Base-by-base conservation (phyloP, 805 yeast species). In the Starmerella powellii region DNA sequence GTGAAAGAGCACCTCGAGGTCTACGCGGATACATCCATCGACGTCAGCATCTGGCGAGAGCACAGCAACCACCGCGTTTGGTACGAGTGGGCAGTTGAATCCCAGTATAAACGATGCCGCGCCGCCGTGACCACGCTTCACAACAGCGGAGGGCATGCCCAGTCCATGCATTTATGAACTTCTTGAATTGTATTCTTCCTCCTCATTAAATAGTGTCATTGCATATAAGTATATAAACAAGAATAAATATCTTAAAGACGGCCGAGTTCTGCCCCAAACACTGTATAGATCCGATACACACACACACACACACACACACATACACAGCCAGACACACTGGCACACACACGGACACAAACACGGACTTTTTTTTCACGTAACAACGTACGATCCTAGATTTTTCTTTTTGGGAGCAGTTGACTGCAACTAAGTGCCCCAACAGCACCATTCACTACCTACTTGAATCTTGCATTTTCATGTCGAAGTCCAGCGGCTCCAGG, bases 61-160 rank as follows among this genome's bases (percentile, higher is more conserved):
- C 54, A 63, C 2, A 58, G 57, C n/a, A 56, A 56, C 8, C 55
- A 58, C 1, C 60, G 59, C 34, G 72, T 74, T 1, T 78, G 85
- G 85, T 79, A 78, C 50, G 80, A 75, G 46, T 80, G 86, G 85
- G 39, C 45, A 3, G 47, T 46, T 10, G 56, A 52, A 15, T 34
- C 49, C 13, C 38, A 32, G 15, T 27, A 30, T 24, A 48, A 46
- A 21, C 51, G 46, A 3, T 37, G 53, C 24, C 50, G 57, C 39
- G 47, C 48, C 10, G 56, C 53, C 11, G 38, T 44, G 38, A 39
- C 63, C 17, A 40, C 46, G 18, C 39, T 61, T 13, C 63, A 60
- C 40, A 61, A 60, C 43, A 17, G 46, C 8, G 52, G 53, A 12
- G 64, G 63, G 12, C 16, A 20, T 21, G 37, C 46, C 2, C 46